Evolutionary conservation across 495 filamentous ascomycete genomes (phyloP).

Genomic region (Jackrogersella multiformis): DNA sequence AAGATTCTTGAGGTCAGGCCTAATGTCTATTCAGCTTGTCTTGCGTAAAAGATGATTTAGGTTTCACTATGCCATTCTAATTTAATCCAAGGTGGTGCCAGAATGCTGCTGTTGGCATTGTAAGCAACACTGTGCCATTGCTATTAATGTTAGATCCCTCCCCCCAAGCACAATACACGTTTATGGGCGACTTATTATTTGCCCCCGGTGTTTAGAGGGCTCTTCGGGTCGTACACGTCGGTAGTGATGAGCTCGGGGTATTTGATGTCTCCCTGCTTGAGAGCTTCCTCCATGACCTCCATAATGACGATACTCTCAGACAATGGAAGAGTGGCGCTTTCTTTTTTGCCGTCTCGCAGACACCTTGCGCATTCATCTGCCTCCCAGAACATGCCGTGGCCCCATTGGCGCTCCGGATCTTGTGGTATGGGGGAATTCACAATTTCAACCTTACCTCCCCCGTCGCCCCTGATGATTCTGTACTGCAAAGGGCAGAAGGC

Average conservation of each 20-base stretch:
- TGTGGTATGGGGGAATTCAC: constrained; percentile 71
- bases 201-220: constrained; percentile 60
- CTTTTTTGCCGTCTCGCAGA: constrained; percentile 79
- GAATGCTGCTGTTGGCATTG: not conserved
- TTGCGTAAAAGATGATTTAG: no score
- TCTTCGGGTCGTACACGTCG: constrained; percentile 69
- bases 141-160: not conserved
- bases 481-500: constrained; percentile 76
- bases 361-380: constrained; percentile 90
- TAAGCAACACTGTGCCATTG: not conserved
- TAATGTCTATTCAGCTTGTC: no score
- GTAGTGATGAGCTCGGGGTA: constrained; percentile 88
- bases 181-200: constrained; percentile 11
- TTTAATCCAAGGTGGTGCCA: no score
- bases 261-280: constrained; percentile 76
- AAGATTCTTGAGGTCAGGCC: no score
- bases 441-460: constrained; percentile 60
- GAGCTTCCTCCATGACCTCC: constrained; percentile 92
- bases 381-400: constrained; percentile 94
- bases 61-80: no score
- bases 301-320: constrained; percentile 92
- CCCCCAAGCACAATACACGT: not conserved
- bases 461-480: constrained; percentile 63
- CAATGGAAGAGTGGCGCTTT: constrained; percentile 77
- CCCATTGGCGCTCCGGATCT: constrained; percentile 60